These are phyloP conservation scores for Ascochyta clinopodiicola DNA, from an alignment of 2,329 filamentous ascomycete genomes.

Conservation along the genomic window DNA sequence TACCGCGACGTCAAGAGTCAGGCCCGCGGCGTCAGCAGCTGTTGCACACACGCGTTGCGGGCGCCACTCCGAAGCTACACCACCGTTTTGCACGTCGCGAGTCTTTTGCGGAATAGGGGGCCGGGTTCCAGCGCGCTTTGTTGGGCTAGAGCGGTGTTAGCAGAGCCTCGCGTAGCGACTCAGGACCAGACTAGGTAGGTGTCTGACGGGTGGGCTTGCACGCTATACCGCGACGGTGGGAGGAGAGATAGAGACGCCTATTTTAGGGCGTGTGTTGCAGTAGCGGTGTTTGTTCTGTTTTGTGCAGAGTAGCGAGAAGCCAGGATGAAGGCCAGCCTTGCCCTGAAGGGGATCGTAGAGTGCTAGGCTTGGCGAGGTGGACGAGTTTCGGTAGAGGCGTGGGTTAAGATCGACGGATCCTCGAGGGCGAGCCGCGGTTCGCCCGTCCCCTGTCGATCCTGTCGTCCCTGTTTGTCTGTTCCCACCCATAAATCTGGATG, in stretches of 20 bases:
- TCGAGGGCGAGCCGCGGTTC: background rate
- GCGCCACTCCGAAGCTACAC: conserved; percentile 2
- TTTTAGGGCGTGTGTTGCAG: conserved; percentile 1
- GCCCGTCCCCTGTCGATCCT: background rate
- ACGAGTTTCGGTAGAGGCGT: conserved; percentile 6
- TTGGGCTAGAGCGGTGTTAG: background rate
- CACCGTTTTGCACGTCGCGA: conserved; percentile 6
- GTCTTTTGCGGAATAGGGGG: conserved; percentile 6
- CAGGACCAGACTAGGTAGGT: background rate
- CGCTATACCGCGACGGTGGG: background rate
- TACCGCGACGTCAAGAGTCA: background rate
- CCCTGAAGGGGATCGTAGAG: conserved; percentile 9
- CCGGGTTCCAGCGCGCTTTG: background rate
- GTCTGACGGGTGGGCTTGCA: background rate
- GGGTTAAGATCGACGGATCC: conserved; percentile 15
- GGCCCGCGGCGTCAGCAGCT: background rate
- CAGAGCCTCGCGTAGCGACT: background rate
- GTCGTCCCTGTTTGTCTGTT: background rate
- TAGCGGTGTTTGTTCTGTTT: background rate
- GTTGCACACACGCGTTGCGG: conserved; percentile 13
- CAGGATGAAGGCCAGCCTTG: conserved; percentile 6
- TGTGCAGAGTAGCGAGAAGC: background rate
- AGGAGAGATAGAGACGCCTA: conserved; percentile 12
- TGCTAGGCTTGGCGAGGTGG: background rate
- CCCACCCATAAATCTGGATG: background rate